Percentiles rank a stretch among this genome's conserved stretches.
These are phyloP conservation scores for Daldinia eschscholtzii DNA, from an alignment of 2,329 filamentous ascomycete genomes.

Conservation along the genomic window DNA sequence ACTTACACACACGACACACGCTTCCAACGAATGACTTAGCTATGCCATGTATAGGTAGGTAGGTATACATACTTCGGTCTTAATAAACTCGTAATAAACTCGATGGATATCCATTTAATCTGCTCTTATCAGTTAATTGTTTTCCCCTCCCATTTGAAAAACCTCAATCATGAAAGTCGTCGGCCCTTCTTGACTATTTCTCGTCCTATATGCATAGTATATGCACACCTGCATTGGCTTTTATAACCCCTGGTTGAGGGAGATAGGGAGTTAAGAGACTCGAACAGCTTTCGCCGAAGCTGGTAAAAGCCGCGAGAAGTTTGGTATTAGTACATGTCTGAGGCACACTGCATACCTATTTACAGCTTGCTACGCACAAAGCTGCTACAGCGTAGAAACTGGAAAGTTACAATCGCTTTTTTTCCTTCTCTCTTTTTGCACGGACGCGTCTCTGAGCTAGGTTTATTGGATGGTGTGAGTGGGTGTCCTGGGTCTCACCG, in stretches of 20 bases:
- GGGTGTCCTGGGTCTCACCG: slow-evolving; percentile 39
- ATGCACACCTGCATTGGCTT: slow-evolving; percentile 38
- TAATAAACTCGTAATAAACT: slow-evolving; percentile 21
- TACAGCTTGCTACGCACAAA: slow-evolving; percentile 10
- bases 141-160: slow-evolving; percentile 11
- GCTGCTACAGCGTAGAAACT: slow-evolving; percentile 18
- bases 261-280: slow-evolving; percentile 7
- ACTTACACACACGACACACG: not conserved
- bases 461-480: slow-evolving; percentile 35
- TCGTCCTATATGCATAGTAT: slow-evolving; percentile 32
- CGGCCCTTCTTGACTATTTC: slow-evolving; percentile 41
- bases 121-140: slow-evolving; percentile 37
- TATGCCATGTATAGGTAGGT: slow-evolving; percentile 2
- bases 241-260: slow-evolving; percentile 34
- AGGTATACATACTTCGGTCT: slow-evolving; percentile 20
- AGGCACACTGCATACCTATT: slow-evolving; percentile 15
- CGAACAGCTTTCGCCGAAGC: slow-evolving; percentile 15
- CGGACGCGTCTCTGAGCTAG: slow-evolving; percentile 28
- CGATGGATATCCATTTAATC: slow-evolving; percentile 26
- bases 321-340: slow-evolving; percentile 16
- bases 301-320: slow-evolving; percentile 4
- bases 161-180: slow-evolving; percentile 29
- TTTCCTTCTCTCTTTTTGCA: slow-evolving; percentile 20
- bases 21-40: not conserved
- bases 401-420: slow-evolving; percentile 38